Conservation (phyloP, 129 eudicot genomes). For the Lactuca saligna region DNA sequence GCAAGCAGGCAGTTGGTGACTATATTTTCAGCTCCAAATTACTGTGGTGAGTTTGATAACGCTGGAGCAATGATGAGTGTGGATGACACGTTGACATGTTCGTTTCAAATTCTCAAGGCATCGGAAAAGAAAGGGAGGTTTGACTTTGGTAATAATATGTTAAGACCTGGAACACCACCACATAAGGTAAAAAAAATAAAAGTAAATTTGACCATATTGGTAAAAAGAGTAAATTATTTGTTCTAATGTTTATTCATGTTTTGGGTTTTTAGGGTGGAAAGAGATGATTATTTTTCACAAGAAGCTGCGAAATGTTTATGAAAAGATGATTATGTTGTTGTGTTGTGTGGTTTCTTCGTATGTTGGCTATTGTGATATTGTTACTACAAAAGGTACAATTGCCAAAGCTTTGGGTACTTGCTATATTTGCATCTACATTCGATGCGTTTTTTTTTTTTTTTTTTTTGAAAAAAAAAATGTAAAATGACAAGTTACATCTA, state of each 20-base stretch:
- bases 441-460: not conserved
- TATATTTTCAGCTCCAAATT: constrained; percentile 65
- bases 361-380: constrained; percentile 11
- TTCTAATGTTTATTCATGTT: not conserved
- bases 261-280: constrained; percentile 32
- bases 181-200: constrained; percentile 45
- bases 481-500: constrained; percentile 28
- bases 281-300: constrained; percentile 26
- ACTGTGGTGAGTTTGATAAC: constrained; percentile 69
- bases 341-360: constrained; percentile 6
- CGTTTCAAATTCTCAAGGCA: constrained; percentile 62
- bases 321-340: constrained; percentile 15
- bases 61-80: constrained; percentile 78
- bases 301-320: constrained; percentile 8
- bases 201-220: not conserved
- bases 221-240: not conserved
- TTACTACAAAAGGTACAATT: constrained; percentile 17
- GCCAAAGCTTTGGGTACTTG: constrained; percentile 21
- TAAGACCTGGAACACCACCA: constrained; percentile 73
- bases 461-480: constrained; percentile 7
- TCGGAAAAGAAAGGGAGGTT: constrained; percentile 61
- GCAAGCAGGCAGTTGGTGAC: constrained; percentile 67
- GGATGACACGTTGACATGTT: constrained; percentile 59
- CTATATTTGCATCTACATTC: constrained; percentile 22
- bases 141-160: constrained; percentile 56